These are phyloP conservation scores for Linnemannia exigua DNA, from an alignment of 192 early-diverging fungal species.

Conservation along the genomic window DNA sequence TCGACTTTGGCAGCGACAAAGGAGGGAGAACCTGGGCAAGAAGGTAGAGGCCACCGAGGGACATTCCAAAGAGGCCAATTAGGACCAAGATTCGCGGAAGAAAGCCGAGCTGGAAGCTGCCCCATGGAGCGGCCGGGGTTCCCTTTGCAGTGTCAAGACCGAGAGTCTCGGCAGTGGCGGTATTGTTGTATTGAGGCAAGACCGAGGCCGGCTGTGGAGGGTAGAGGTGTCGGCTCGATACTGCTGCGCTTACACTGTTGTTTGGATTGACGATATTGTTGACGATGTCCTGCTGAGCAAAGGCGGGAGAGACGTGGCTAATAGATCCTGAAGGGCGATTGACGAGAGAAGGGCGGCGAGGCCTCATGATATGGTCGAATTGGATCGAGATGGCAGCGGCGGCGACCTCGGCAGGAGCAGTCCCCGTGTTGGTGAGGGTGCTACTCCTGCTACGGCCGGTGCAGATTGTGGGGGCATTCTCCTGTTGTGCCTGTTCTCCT, in stretches of 20 bases:
- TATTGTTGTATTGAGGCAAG: slow-evolving; percentile 29
- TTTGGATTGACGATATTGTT: not conserved
- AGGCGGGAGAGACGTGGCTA: slow-evolving; percentile 2
- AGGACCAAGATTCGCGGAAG: slow-evolving; percentile 47
- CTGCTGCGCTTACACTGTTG: not conserved
- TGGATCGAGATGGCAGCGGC: slow-evolving; percentile 24
- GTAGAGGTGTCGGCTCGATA: slow-evolving; percentile 10
- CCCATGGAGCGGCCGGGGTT: slow-evolving; percentile 10
- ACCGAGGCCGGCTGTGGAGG: slow-evolving; percentile 5
- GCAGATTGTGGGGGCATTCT: slow-evolving; percentile 21
- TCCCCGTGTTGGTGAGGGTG: slow-evolving; percentile 32
- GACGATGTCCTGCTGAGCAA: not conserved
- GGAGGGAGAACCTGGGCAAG: slow-evolving; percentile 50
- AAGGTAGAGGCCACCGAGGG: slow-evolving; percentile 42
- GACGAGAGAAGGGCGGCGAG: slow-evolving; percentile 33
- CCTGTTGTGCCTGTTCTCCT: slow-evolving; percentile 7
- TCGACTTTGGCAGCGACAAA: slow-evolving; percentile 61
- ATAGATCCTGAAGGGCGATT: slow-evolving; percentile 14
- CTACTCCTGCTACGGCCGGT: slow-evolving; percentile 52
- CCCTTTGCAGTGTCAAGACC: not conserved
- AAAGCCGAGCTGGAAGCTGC: slow-evolving; percentile 40
- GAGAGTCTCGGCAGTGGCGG: not conserved
- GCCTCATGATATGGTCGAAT: slow-evolving; percentile 41
- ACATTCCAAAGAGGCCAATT: slow-evolving; percentile 37
- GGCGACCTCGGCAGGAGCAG: slow-evolving; percentile 16